These are phyloP conservation scores for Leptomonas pyrrhocoris DNA, from an alignment of 208 protist genomes.

Conservation along the genomic window DNA sequence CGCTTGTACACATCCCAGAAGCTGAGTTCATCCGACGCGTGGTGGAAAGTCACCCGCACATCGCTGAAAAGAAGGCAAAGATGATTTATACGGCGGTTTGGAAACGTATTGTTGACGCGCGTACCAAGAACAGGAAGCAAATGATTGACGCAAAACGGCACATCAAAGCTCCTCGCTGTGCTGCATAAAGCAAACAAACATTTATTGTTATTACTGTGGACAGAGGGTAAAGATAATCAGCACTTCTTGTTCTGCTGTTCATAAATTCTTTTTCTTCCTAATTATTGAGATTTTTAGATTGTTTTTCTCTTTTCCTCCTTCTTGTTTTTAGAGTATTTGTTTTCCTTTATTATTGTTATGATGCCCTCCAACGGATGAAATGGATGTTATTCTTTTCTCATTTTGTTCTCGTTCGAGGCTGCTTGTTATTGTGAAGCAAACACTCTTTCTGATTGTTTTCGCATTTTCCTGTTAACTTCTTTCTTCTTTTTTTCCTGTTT, in stretches of 20 bases:
- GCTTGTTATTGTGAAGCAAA: too few species aligned
- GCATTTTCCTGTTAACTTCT: neutral
- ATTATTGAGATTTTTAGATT: neutral
- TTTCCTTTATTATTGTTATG: too few species aligned
- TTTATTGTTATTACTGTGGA: constrained; percentile 14
- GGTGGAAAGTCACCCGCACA: constrained; percentile 65
- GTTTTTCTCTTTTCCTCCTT: neutral
- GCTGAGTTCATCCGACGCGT: constrained; percentile 84
- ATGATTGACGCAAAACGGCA: constrained; percentile 81
- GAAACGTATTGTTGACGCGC: constrained; percentile 86
- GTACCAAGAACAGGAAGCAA: constrained; percentile 86
- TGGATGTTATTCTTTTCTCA: too few species aligned
- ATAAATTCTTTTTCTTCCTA: neutral
- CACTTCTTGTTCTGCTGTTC: constrained; percentile 7
- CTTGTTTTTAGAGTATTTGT: constrained; percentile 11
- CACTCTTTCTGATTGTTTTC: too few species aligned
- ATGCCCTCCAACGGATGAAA: too few species aligned
- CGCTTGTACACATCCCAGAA: constrained; percentile 90
- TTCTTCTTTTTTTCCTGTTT: neutral
- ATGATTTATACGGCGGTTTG: constrained; percentile 89
- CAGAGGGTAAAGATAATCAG: too few species aligned
- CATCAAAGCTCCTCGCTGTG: constrained; percentile 63
- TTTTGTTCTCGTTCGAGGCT: too few species aligned
- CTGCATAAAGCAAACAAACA: constrained; percentile 40
- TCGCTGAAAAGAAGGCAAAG: constrained; percentile 85